phyloP scores from a whole-genome alignment of 2,329 filamentous ascomycete species.

The Sporothrix brunneoviolacea region DNA sequence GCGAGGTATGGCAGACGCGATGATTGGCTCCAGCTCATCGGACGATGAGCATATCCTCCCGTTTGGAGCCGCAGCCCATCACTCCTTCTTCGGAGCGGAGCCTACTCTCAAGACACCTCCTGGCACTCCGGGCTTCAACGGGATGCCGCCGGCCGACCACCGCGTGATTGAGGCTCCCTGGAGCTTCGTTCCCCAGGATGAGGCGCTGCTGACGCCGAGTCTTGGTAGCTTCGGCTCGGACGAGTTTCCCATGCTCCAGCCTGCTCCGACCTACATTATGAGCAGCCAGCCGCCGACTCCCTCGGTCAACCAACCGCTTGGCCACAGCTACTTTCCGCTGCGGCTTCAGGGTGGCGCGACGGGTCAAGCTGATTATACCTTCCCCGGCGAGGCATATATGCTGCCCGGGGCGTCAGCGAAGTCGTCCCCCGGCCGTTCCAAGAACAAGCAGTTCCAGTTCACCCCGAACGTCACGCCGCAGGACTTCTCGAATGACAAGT shows the following conservation, averaged over 20 bases:
- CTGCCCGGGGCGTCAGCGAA: constrained; percentile 29
- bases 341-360: constrained; percentile 24
- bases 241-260: constrained; percentile 32
- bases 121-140: constrained; percentile 13
- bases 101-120: constrained; percentile 12
- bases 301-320: constrained; percentile 39
- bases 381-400: constrained; percentile 38
- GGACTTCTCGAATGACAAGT: constrained; percentile 27
- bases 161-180: constrained; percentile 32
- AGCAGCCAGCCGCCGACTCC: constrained; percentile 44
- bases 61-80: neutral
- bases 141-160: constrained; percentile 19
- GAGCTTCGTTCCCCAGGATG: constrained; percentile 36
- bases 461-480: constrained; percentile 40
- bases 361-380: constrained; percentile 43
- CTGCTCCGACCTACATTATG: constrained; percentile 41
- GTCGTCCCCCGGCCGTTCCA: constrained; percentile 31
- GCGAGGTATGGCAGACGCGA: neutral
- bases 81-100: constrained; percentile 1
- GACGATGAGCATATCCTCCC: constrained; percentile 10
- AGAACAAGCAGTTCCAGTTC: constrained; percentile 39
- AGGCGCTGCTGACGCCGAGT: constrained; percentile 43
- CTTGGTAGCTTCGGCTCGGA: constrained; percentile 39
- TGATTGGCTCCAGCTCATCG: neutral
- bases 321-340: constrained; percentile 32